These are phyloP conservation scores for Cryptococcus sp. DNA, from an alignment of 1,284 basidiomycete species.

Conservation along the genomic window DNA sequence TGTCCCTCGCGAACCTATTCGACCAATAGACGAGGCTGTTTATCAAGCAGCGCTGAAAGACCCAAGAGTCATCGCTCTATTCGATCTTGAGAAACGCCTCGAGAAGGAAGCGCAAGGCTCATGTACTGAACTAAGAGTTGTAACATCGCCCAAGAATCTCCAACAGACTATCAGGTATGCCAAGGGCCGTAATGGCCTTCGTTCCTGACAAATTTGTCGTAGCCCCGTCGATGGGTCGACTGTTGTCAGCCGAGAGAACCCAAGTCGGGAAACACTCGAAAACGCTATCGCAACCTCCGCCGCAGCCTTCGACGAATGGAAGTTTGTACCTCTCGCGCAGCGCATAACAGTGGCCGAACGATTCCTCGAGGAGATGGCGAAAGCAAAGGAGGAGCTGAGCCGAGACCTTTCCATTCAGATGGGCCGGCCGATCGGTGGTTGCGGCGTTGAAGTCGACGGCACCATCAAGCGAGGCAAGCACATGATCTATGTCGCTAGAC, in stretches of 20 bases:
- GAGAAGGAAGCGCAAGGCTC: too few species aligned
- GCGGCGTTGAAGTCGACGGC: conserved; percentile 74
- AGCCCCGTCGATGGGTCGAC: background rate
- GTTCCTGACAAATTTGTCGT: too few species aligned
- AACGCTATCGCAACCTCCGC: conserved; percentile 60
- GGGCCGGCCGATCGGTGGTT: conserved; percentile 76
- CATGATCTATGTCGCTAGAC: conserved; percentile 78
- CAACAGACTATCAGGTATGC: background rate
- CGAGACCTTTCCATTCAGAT: conserved; percentile 77
- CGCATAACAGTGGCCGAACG: conserved; percentile 70
- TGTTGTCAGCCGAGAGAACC: background rate
- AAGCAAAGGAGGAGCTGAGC: conserved; percentile 55
- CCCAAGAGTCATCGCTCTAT: background rate
- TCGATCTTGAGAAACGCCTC: background rate
- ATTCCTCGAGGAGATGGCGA: conserved; percentile 41
- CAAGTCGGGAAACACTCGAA: conserved; percentile 58
- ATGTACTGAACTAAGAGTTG: too few species aligned
- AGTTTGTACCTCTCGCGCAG: conserved; percentile 64
- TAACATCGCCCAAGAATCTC: too few species aligned
- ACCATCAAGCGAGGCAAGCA: conserved; percentile 77
- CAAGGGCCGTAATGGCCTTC: background rate
- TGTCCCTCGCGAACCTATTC: conserved; percentile 6
- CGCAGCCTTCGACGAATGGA: conserved; percentile 72
- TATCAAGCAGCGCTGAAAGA: conserved; percentile 3
- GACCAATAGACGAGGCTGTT: background rate